A percentile compares a stretch with the other conserved stretches of the same genome.
phyloP scores from a whole-genome alignment of 352 stramenopile species.

The Peronosclerospora sorghi region DNA sequence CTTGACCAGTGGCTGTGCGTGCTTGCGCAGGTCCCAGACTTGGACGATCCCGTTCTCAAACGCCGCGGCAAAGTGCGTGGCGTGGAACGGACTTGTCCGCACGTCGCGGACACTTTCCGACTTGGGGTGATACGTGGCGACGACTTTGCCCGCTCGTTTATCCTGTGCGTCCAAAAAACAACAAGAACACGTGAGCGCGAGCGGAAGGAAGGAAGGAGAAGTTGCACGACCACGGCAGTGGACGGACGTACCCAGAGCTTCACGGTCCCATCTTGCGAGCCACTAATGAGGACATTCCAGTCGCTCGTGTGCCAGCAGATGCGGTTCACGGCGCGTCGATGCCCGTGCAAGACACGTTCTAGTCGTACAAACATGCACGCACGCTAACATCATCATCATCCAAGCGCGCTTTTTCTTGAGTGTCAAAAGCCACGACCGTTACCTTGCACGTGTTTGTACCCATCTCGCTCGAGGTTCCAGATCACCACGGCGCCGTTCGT shows the following conservation, averaged over 20 bases:
- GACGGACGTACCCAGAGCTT: conserved; percentile 76
- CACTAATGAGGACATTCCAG: conserved; percentile 72
- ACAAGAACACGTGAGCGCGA: background rate
- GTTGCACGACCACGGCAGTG: no score
- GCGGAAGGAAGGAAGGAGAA: background rate
- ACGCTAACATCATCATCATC: background rate
- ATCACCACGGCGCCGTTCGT: conserved; percentile 81
- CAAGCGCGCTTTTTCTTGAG: background rate
- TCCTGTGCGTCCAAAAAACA: conserved; percentile 26
- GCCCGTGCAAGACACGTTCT: conserved; percentile 73
- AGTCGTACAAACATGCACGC: background rate
- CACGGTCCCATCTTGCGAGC: conserved; percentile 79
- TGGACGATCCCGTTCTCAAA: conserved; percentile 84
- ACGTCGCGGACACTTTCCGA: conserved; percentile 81
- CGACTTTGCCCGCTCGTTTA: conserved; percentile 54
- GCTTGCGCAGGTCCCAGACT: conserved; percentile 82
- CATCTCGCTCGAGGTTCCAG: conserved; percentile 81
- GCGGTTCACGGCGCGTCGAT: conserved; percentile 77
- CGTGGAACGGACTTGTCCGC: conserved; percentile 57
- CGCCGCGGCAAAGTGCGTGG: conserved; percentile 67
- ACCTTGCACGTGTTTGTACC: conserved; percentile 84
- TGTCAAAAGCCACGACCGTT: background rate
- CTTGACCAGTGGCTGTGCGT: conserved; percentile 66
- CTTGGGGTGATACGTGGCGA: conserved; percentile 74
- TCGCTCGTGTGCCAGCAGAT: conserved; percentile 83